Percentiles rank a stretch among this genome's conserved stretches.
Evolutionary conservation across 2,329 filamentous ascomycete species (phyloP).

Genomic region (Cytospora piceicola): DNA sequence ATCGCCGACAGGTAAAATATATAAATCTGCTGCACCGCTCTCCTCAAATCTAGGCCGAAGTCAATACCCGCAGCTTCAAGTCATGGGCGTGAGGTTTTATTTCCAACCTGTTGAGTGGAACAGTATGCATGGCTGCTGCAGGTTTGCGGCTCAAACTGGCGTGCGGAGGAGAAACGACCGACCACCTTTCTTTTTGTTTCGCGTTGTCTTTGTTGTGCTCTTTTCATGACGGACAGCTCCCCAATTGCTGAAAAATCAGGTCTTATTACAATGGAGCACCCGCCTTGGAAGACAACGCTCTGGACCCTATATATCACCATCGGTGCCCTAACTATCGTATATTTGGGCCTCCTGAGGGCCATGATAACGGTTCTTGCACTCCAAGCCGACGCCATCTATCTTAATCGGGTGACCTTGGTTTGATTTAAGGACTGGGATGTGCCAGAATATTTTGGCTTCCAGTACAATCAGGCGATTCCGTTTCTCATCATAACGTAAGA

Average conservation of each 20-base stretch:
- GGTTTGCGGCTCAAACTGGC: no score
- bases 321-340: background rate
- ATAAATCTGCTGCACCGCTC: no score
- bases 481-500: slow-evolving; percentile 70
- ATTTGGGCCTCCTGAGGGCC: background rate
- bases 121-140: background rate
- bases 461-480: slow-evolving; percentile 72
- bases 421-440: slow-evolving; percentile 65
- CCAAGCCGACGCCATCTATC: slow-evolving; percentile 61
- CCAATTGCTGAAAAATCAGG: no score
- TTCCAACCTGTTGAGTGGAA: no score
- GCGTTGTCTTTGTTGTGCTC: no score
- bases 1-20: no score
- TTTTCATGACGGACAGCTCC: no score
- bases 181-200: no score
- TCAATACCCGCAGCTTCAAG: no score
- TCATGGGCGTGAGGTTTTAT: no score
- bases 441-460: slow-evolving; percentile 72
- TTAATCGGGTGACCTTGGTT: slow-evolving; percentile 57
- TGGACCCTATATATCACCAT: slow-evolving; percentile 11
- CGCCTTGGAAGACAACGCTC: slow-evolving; percentile 9
- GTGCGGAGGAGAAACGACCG: no score
- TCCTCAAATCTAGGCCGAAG: no score
- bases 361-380: slow-evolving; percentile 45
- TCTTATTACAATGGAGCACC: slow-evolving; percentile 4